These are phyloP conservation scores for Verticillium nonalfalfae DNA, from an alignment of 2,329 filamentous ascomycete genomes.

Conservation along the genomic window DNA sequence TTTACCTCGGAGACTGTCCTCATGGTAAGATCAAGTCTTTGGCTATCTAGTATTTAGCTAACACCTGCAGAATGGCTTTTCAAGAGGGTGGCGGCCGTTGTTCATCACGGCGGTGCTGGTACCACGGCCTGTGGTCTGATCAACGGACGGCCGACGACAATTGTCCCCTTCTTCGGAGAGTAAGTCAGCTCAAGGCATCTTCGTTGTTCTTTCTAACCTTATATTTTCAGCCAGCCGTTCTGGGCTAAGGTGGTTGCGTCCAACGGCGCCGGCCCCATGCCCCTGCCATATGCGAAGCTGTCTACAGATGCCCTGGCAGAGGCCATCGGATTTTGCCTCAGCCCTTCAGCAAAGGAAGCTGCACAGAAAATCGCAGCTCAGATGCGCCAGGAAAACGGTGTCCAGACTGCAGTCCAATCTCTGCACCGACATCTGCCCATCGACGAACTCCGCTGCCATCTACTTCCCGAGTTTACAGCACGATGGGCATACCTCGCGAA, in stretches of 20 bases:
- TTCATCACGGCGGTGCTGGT: slow-evolving; percentile 53
- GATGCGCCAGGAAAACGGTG: slow-evolving; percentile 28
- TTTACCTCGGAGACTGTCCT: slow-evolving; percentile 45
- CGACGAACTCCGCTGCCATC: slow-evolving; percentile 24
- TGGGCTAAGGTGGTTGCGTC: slow-evolving; percentile 33
- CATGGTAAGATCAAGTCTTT: too few species aligned
- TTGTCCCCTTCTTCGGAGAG: slow-evolving; percentile 45
- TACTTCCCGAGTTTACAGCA: slow-evolving; percentile 39
- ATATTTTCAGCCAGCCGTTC: slow-evolving; percentile 29
- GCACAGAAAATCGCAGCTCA: slow-evolving; percentile 23
- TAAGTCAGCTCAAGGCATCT: not conserved
- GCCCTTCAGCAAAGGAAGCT: slow-evolving; percentile 18
- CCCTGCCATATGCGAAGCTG: slow-evolving; percentile 27
- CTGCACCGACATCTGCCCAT: slow-evolving; percentile 30
- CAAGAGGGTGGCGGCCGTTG: slow-evolving; percentile 42
- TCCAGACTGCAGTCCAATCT: slow-evolving; percentile 28
- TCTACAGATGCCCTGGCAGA: slow-evolving; percentile 25
- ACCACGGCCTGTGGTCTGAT: slow-evolving; percentile 47
- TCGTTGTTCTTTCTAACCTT: not conserved
- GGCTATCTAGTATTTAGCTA: too few species aligned
- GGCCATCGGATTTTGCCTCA: slow-evolving; percentile 26
- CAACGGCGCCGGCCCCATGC: slow-evolving; percentile 32
- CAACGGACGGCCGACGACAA: slow-evolving; percentile 41
- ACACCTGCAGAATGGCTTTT: slow-evolving; percentile 56
- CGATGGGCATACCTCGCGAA: too few species aligned